A percentile compares a stretch with the other conserved stretches of the same genome.
phyloP scores from a whole-genome alignment of 1,284 basidiomycete species.

The Naganishia albida region DNA sequence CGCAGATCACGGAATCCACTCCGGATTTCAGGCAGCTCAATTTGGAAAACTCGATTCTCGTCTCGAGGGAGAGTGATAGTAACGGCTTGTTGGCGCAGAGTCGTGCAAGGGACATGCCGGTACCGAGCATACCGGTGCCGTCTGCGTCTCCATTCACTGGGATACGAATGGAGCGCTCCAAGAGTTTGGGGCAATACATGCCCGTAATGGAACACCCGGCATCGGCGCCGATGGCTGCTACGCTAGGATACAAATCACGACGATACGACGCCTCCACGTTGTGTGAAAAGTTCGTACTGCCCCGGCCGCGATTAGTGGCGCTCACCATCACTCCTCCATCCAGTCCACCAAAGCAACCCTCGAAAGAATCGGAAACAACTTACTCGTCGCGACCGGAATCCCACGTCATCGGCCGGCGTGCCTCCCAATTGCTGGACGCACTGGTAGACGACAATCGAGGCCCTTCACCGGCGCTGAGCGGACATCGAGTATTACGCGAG shows the following conservation, averaged over 20 bases:
- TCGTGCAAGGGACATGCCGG: slow-evolving; percentile 22
- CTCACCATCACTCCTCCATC: slow-evolving; percentile 25
- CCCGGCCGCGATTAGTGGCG: slow-evolving; percentile 27
- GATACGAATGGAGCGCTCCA: background rate
- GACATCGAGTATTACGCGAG: slow-evolving; percentile 6
- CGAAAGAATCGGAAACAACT: background rate
- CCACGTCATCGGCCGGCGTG: slow-evolving; percentile 10
- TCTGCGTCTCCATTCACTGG: too few species aligned
- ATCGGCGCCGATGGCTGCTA: background rate
- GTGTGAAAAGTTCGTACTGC: slow-evolving; percentile 30
- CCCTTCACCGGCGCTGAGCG: slow-evolving; percentile 9
- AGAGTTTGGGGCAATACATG: slow-evolving; percentile 9
- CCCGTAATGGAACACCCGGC: background rate
- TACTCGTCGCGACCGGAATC: slow-evolving; percentile 9
- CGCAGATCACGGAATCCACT: background rate
- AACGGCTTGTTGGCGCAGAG: slow-evolving; percentile 16
- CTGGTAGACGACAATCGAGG: background rate
- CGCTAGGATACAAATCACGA: background rate
- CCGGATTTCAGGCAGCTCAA: slow-evolving; percentile 12
- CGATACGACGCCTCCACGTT: slow-evolving; percentile 21
- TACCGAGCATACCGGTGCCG: background rate
- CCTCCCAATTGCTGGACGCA: background rate
- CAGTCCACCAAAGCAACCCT: slow-evolving; percentile 5
- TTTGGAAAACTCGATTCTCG: slow-evolving; percentile 13
- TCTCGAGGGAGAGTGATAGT: slow-evolving; percentile 20